Evolutionary conservation across 768 basidiomycete species (phyloP), one percentile per base, ranked within the genome.

Genomic region (Amanita polypyramis): DNA sequence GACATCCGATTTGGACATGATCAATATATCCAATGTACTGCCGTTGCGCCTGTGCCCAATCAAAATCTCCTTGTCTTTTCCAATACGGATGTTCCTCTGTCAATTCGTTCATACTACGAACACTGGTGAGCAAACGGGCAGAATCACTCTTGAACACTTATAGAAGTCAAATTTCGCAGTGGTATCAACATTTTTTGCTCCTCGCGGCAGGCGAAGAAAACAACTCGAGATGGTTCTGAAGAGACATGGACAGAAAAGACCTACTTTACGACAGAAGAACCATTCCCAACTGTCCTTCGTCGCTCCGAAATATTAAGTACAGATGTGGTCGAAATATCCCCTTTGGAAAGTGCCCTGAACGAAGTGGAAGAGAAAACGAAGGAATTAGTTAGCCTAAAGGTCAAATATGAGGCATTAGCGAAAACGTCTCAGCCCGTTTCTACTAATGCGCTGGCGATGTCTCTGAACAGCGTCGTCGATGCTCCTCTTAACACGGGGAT

Each of bases 181-280:
- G 85, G 82, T 20, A 79, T 95, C 63, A 85, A 84, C 53, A 56
- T 81, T 3, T 98, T 97, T 67, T 86, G 85, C 46, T 84, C 77
- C 44, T 78, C 77, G 1, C 75, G 87, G 4, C 80, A 82, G 27
- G 66, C 85, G 37, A 74, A 76, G 47, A 88, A 82, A 60, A 60
- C 69, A 7, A 75, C 72, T 45, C 70, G 76, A 21, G 81, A 87
- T 54, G 80, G 80, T 6, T 69, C 66, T 23, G 83, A 87, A 60
- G 85, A 89, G 60, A 62, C 75, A 1, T 96, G 92, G 92, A 65
- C 83, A 0, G 93, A 96, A 61, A 97, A 95, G 68, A 90, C 86
- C 0, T 82, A 77, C 56, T 84, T 79, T 59, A 86, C 82, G 2
- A 92, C 89, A 0, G 89, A 93, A 62, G 86, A 91, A 55, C 74